These are phyloP conservation scores for Calocera cornea DNA, from an alignment of 768 basidiomycete genomes.

Conservation along the genomic window DNA sequence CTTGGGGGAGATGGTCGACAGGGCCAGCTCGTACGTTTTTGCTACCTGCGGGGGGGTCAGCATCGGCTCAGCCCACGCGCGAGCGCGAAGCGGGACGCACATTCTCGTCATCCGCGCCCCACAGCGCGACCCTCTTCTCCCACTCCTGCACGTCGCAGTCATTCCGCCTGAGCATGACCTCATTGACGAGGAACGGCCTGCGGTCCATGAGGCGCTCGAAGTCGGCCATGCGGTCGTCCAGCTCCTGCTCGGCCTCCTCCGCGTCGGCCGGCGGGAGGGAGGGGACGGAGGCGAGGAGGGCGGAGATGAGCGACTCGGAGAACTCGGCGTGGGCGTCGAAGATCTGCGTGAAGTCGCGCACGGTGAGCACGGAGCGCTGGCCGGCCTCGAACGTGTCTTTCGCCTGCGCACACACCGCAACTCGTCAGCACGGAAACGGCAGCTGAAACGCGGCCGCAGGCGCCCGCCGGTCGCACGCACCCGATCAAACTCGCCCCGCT, in stretches of 20 bases:
- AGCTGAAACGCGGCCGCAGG: too few relatives aligned
- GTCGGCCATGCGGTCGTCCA: constrained; percentile 79
- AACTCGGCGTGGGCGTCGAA: constrained; percentile 96
- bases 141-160: constrained; percentile 98
- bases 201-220: constrained; percentile 93
- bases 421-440: not conserved
- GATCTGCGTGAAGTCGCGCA: constrained; percentile 94
- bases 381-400: constrained; percentile 81
- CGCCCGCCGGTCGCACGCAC: constrained; percentile 12
- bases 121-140: constrained; percentile 93
- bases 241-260: constrained; percentile 64
- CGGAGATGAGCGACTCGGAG: constrained; percentile 74
- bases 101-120: constrained; percentile 88
- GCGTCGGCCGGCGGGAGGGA: constrained; percentile 66
- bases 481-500: constrained; percentile 82
- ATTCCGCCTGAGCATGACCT: constrained; percentile 83
- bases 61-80: not conserved
- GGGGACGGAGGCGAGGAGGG: constrained; percentile 75
- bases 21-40: constrained; percentile 79
- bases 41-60: constrained; percentile 45
- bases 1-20: constrained; percentile 75
- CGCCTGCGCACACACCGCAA: constrained; percentile 32
- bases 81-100: constrained; percentile 28
- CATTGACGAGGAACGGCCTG: constrained; percentile 89
- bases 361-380: constrained; percentile 69